Conservation (phyloP, 768 basidiomycete genomes). For the Rossbeevera mucosa region DNA sequence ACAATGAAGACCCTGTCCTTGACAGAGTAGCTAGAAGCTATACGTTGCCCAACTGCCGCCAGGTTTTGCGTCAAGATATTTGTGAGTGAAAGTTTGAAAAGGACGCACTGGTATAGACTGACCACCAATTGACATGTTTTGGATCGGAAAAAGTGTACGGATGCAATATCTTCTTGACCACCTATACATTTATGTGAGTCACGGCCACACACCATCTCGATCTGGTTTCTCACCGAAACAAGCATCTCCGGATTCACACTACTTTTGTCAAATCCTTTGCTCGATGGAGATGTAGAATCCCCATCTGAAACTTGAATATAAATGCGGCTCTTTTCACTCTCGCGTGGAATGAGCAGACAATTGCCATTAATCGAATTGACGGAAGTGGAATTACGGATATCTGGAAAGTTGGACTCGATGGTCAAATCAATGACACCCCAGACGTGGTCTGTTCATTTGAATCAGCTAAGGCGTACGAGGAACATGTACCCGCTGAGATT, state of each 20-base stretch:
- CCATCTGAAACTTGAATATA: background rate
- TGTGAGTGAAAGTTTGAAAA: background rate
- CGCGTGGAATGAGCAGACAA: background rate
- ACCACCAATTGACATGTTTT: background rate
- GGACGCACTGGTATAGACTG: background rate
- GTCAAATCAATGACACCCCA: background rate
- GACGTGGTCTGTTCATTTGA: background rate
- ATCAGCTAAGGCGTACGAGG: background rate
- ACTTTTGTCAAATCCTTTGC: background rate
- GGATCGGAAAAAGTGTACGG: background rate
- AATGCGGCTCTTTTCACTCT: background rate
- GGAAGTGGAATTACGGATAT: background rate
- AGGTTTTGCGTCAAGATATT: background rate
- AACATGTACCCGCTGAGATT: background rate
- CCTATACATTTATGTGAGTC: background rate
- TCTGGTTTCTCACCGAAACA: background rate
- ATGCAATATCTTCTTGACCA: background rate
- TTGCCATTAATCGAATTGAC: background rate
- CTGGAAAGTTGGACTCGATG: background rate
- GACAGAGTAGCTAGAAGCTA: constrained; percentile 56
- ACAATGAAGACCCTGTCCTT: constrained; percentile 65
- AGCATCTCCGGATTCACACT: background rate
- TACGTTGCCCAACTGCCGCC: constrained; percentile 60
- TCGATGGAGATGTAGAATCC: background rate
- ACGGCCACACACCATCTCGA: background rate